These are phyloP conservation scores for Furcasterigmium sp. DNA, from an alignment of 2,329 filamentous ascomycete genomes.

Conservation along the genomic window DNA sequence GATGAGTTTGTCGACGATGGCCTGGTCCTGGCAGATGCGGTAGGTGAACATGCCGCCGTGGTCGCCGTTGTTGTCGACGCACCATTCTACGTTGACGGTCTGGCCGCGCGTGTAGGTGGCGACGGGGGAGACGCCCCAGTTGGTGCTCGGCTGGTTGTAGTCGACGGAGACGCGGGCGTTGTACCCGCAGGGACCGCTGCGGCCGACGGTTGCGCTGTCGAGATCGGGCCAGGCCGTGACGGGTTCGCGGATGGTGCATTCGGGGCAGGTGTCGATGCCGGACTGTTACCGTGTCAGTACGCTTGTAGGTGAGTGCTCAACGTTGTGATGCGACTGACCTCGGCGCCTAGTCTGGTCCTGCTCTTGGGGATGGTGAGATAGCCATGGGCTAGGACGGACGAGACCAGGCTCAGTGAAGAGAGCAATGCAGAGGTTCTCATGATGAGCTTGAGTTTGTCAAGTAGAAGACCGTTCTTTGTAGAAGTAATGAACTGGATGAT, in stretches of 20 bases:
- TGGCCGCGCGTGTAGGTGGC: slow-evolving; percentile 40
- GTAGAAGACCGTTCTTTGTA: too few species aligned
- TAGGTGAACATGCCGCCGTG: slow-evolving; percentile 53
- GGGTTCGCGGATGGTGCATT: slow-evolving; percentile 50
- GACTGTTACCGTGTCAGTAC: slow-evolving; percentile 23
- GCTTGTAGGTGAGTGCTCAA: not conserved
- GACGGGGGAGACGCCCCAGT: slow-evolving; percentile 38
- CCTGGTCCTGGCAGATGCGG: slow-evolving; percentile 47
- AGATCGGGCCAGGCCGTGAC: slow-evolving; percentile 45
- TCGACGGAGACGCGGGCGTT: slow-evolving; percentile 47
- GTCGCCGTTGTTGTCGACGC: slow-evolving; percentile 50
- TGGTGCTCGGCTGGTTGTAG: slow-evolving; percentile 40
- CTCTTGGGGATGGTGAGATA: slow-evolving; percentile 38
- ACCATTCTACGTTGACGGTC: slow-evolving; percentile 46
- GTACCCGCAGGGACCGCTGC: slow-evolving; percentile 47
- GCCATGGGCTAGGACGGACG: slow-evolving; percentile 31
- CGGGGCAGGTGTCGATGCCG: slow-evolving; percentile 44
- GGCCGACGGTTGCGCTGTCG: slow-evolving; percentile 35
- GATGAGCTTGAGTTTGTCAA: not conserved
- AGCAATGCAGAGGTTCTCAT: slow-evolving; percentile 8
- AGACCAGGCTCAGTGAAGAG: slow-evolving; percentile 10
- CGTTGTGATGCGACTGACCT: slow-evolving; percentile 24
- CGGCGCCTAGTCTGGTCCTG: slow-evolving; percentile 35
- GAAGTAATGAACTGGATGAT: not conserved
- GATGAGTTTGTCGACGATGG: slow-evolving; percentile 43